These are phyloP conservation scores for Calycina marina DNA, from an alignment of 2,329 filamentous ascomycete genomes.

Conservation along the genomic window DNA sequence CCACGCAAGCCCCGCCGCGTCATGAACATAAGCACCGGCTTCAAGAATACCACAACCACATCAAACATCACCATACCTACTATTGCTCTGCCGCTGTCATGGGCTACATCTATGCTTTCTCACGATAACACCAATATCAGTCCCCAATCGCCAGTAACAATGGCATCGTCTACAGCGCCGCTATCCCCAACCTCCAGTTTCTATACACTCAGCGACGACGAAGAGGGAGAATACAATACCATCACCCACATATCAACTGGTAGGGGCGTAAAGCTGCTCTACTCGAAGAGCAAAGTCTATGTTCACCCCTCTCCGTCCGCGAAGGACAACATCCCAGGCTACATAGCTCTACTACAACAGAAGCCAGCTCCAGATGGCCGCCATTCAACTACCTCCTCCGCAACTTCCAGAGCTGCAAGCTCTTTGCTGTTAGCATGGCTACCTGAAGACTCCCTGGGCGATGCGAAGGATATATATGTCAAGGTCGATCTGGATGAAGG, in stretches of 20 bases:
- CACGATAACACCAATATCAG: no score
- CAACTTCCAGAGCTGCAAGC: slow-evolving; percentile 40
- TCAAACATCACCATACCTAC: no score
- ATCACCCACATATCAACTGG: slow-evolving; percentile 67
- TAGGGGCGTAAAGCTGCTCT: slow-evolving; percentile 81
- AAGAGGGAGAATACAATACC: slow-evolving; percentile 89
- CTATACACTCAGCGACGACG: slow-evolving; percentile 93
- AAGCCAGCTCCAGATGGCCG: slow-evolving; percentile 36
- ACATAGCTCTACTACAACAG: slow-evolving; percentile 85
- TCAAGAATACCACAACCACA: no score
- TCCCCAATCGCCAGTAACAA: slow-evolving; percentile 8
- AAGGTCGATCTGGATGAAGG: slow-evolving; percentile 84
- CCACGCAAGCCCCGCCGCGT: no score
- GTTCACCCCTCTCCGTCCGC: slow-evolving; percentile 85
- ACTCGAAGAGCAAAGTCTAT: slow-evolving; percentile 98
- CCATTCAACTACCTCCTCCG: slow-evolving; percentile 18
- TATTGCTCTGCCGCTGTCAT: no score
- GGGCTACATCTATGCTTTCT: no score
- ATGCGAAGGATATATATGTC: slow-evolving; percentile 77
- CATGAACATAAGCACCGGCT: no score
- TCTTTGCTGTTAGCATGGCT: slow-evolving; percentile 86
- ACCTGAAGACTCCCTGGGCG: slow-evolving; percentile 76
- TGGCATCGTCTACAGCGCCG: slow-evolving; percentile 19
- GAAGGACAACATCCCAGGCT: slow-evolving; percentile 92
- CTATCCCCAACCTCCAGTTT: slow-evolving; percentile 71